phyloP scores from a whole-genome alignment of 1,139 yeast genomes.

The Taphrina confusa region DNA sequence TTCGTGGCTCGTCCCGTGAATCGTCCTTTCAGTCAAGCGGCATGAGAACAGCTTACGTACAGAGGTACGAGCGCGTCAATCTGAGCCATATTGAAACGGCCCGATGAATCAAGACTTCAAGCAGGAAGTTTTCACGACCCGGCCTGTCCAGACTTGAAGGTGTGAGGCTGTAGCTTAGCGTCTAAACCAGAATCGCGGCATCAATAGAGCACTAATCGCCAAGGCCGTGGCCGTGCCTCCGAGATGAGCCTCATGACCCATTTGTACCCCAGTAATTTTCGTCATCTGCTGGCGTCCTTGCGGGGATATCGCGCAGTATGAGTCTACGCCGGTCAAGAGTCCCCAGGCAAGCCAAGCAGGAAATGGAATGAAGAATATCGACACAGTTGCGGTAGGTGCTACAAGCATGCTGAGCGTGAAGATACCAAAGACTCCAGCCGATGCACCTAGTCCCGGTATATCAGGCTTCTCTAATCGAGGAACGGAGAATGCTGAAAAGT shows the following conservation, averaged over 20 bases:
- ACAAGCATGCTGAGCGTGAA: constrained; percentile 18
- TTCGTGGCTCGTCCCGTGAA: no score
- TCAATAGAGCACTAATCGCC: background rate
- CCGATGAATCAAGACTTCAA: no score
- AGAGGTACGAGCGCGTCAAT: no score
- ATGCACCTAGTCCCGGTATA: constrained; percentile 25
- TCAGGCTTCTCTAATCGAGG: constrained; percentile 4
- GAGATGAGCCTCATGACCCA: constrained; percentile 32
- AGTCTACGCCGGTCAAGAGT: constrained; percentile 27
- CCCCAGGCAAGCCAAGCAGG: constrained; percentile 34
- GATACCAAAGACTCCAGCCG: constrained; percentile 30
- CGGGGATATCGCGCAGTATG: constrained; percentile 18
- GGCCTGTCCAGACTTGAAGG: no score
- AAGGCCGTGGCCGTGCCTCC: constrained; percentile 28
- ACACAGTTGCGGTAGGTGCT: constrained; percentile 17
- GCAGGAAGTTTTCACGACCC: no score
- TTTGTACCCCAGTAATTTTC: constrained; percentile 11
- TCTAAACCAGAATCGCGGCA: constrained; percentile 19
- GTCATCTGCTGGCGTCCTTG: constrained; percentile 18
- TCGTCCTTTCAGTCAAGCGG: no score
- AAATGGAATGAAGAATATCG: constrained; percentile 30
- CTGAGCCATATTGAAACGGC: no score
- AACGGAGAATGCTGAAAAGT: constrained; percentile 4
- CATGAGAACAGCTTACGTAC: no score
- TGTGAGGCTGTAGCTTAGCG: constrained; percentile 1